Conservation (phyloP, 768 basidiomycete genomes). For the Tubosaeta brunneosetosa region DNA sequence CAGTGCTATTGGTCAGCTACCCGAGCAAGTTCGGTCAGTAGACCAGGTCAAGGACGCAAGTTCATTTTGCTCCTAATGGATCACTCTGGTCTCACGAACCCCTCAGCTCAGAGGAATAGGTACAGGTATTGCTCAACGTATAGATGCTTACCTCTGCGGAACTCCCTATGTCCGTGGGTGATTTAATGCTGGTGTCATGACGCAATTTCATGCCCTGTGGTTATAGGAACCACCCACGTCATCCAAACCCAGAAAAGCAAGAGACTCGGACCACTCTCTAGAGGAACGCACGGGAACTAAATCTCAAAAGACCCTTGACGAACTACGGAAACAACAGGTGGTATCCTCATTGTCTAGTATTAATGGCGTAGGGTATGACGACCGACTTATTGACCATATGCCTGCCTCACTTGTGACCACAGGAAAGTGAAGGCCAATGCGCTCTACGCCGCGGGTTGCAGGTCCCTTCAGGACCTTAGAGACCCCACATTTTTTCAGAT, state of each 20-base stretch:
- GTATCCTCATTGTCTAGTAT: slow-evolving; percentile 35
- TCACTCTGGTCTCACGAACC: slow-evolving; percentile 6
- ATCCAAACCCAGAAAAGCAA: slow-evolving; percentile 1
- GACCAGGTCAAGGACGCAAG: slow-evolving; percentile 35
- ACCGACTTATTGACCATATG: neutral
- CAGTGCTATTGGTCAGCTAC: slow-evolving; percentile 34
- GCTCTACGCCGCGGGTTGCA: slow-evolving; percentile 51
- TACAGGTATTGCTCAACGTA: slow-evolving; percentile 41
- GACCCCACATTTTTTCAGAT: slow-evolving; percentile 35
- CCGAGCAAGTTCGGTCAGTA: slow-evolving; percentile 41
- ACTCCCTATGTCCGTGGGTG: slow-evolving; percentile 35
- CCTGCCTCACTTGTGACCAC: neutral
- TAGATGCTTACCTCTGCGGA: slow-evolving; percentile 38
- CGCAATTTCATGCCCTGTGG: slow-evolving; percentile 2
- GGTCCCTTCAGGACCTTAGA: slow-evolving; percentile 37
- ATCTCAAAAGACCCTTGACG: slow-evolving; percentile 19
- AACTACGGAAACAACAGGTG: slow-evolving; percentile 26
- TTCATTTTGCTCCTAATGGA: neutral
- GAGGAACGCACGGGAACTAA: slow-evolving; percentile 1
- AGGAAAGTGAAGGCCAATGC: slow-evolving; percentile 32
- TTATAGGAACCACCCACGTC: slow-evolving; percentile 16
- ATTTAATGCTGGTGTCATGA: neutral
- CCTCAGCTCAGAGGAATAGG: slow-evolving; percentile 32
- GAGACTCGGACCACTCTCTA: slow-evolving; percentile 4
- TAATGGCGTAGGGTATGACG: slow-evolving; percentile 45